Base-by-base conservation (phyloP, 2,329 filamentous ascomycete species). In the Colletotrichum coccodes region DNA sequence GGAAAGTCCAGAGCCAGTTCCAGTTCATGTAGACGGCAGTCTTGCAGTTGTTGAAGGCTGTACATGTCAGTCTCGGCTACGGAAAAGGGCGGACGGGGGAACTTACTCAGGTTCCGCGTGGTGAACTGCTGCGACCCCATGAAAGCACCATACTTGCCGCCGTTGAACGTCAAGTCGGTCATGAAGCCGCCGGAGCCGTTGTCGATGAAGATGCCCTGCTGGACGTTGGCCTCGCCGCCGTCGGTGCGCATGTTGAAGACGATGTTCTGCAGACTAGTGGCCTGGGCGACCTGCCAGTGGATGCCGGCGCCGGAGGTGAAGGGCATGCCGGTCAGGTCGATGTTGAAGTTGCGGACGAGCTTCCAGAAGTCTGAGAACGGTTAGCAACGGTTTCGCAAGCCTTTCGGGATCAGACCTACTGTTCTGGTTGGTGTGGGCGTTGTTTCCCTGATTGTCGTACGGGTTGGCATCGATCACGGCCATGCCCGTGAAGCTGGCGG, bases 1-100 rank as follows among this genome's bases (percentile, higher is more conserved):
- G 94, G 81, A 96, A 89, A 50, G 91, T 90, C 91, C 92, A 97
- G 21, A 90, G 85, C 94, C 94, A 97, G 83, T 95, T 93, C 94
- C 94, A 97, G 84, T 94, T 94, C 90, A 96, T 92, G 82, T 89
- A 94, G 71, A 97, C 90, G 70, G 92, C 94, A 2, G 93, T 97
- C 76, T 93, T 87, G 84, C 92, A 95, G 79, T 88, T 86, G 78
- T 92, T 93, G 86, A 97, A 97, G 21, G 47, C 50, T 53, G 50
- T 23, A 3, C 6, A 23, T 21, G 30, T 53, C 7, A 53, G 50
- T 53, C n/a, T 36, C 7, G 3, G 30, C 9, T 1, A 53, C n/a
- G 2, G 49, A 23, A 16, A 23, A 21, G 8, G 28, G 9, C 7
- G 4, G 18, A 18, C 16, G 4, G 36, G 36, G 7, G 26, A 16